Base-by-base conservation (phyloP, 495 filamentous ascomycete genomes). In the Hypoxylon crocopeplum region DNA sequence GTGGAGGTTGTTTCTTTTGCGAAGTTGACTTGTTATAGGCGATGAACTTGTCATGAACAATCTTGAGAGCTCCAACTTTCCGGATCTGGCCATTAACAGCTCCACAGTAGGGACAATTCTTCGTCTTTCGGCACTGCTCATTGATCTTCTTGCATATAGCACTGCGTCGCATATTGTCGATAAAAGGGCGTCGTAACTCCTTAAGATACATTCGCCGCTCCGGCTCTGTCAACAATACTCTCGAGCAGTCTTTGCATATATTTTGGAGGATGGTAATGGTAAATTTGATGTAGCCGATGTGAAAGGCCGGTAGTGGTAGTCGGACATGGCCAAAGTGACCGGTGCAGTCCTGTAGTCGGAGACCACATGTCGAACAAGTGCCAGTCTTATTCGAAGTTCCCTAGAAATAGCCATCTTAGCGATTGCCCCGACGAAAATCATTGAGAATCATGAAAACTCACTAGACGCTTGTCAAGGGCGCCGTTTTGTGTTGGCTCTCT, bases 311-410 rank as follows among this genome's bases (percentile, higher is more conserved):
- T 8, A 98, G 80, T 6, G 92, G 90, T 16, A 98, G 82, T 69
- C 87, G 83, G 54, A 98, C 86, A 74, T 96, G 88, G 33, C 94
- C 94, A 58, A 97, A 98, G 73, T 98, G 94, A 19, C 94, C 94
- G 58, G 92, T 93, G 71, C 94, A 98, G 38, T 85, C 79, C 49
- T 89, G 81, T 33, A 97, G 76, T 7, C 81, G 79, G 55, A 87
- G 82, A 39, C 88, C 85, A 72, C 94, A 98, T 16, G 94, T 98
- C 48, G 85, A 79, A 72, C 94, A 98, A 29, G 70, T 75, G 30
- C 80, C 86, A 10, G 76, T 82, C 72, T 85, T 89, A 68, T 81
- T 86, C 8, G 92, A 96, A n/a, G 89, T 91, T 66, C 94, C 94
- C 79, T 82, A 56, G 12, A 34, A 59, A 46, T 22, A 20, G n/a